These are phyloP conservation scores for Quercus parvula DNA, from an alignment of 306 rosid genomes.

Conservation along the genomic window DNA sequence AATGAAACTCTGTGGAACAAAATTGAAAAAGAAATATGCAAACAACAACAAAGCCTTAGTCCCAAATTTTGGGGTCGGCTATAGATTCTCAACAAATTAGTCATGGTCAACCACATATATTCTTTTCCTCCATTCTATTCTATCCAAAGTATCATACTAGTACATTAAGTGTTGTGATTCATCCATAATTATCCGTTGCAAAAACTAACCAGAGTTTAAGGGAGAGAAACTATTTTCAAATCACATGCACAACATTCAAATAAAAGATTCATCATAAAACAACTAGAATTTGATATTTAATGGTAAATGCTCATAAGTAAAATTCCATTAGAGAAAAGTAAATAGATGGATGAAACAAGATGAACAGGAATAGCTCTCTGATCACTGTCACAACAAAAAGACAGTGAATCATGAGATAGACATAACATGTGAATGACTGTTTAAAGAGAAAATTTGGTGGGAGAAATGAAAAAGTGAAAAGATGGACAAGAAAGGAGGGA, in stretches of 20 bases:
- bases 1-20: neutral
- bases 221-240: neutral
- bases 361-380: neutral
- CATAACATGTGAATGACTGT: neutral
- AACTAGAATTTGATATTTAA: neutral
- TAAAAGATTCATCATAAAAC: neutral
- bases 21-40: neutral
- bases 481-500: neutral
- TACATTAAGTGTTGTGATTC: neutral
- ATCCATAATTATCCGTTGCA: neutral
- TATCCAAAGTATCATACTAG: neutral
- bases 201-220: neutral
- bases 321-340: neutral
- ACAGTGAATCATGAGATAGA: neutral
- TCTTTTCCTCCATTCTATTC: too few species aligned
- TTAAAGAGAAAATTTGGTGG: neutral
- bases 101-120: too few species aligned
- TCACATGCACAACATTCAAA: neutral
- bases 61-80: too few species aligned
- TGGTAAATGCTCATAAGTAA: neutral
- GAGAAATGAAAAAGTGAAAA: neutral
- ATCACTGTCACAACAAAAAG: neutral
- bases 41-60: neutral
- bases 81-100: too few species aligned
- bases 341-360: neutral